Evolutionary conservation across 805 yeast species (phyloP).

Genomic region (Soucietia sequanensis): DNA sequence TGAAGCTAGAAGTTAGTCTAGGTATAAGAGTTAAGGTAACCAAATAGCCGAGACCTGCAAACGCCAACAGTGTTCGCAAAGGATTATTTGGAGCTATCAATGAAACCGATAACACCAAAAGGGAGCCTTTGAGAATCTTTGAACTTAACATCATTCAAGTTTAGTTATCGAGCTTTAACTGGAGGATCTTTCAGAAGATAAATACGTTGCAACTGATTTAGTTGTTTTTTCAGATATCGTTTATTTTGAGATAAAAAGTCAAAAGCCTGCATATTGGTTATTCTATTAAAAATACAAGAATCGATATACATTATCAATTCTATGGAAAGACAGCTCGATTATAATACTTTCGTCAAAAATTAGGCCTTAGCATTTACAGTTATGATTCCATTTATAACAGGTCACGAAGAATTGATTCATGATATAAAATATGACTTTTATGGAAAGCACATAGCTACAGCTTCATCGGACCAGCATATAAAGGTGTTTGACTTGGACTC

Average conservation of each 20-base stretch:
- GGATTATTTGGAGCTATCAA: slow-evolving; percentile 44
- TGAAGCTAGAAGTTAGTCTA: slow-evolving; percentile 59
- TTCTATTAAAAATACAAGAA: no score
- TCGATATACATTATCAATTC: no score
- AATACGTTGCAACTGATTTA: no score
- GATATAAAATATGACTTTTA: slow-evolving; percentile 91
- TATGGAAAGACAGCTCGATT: no score
- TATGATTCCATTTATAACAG: slow-evolving; percentile 78
- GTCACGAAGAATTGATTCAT: slow-evolving; percentile 90
- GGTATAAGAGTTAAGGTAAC: slow-evolving; percentile 67
- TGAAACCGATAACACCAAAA: slow-evolving; percentile 18
- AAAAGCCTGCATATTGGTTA: no score
- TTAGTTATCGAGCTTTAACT: no score
- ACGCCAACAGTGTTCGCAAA: slow-evolving; percentile 60
- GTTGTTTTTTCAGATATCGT: no score
- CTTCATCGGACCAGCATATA: slow-evolving; percentile 91
- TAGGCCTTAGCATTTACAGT: no score
- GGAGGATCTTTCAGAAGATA: no score
- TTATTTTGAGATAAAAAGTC: no score
- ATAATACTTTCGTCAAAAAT: no score
- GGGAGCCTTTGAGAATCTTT: slow-evolving; percentile 1
- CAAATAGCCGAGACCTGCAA: slow-evolving; percentile 64
- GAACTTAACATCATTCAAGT: no score
- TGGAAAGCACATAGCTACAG: slow-evolving; percentile 89
- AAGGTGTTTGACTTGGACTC: slow-evolving; percentile 80